Evolutionary conservation across 73 alveolate genomes (phyloP).

Genomic region (Breviolum minutum): DNA sequence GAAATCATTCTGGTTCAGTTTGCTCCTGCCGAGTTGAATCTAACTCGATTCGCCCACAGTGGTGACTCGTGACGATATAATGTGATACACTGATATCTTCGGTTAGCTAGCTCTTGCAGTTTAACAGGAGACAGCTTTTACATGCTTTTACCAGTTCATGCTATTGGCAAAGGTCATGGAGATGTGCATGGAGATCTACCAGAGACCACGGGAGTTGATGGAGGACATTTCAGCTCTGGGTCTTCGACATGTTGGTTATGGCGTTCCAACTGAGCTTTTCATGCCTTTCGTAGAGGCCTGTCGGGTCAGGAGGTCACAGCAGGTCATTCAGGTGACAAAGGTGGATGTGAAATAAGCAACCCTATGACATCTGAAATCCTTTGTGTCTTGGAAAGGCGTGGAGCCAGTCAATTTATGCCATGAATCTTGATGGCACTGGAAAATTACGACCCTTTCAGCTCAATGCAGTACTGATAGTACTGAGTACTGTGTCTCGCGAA

Average conservation of each 20-base stretch:
- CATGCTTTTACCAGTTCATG: background rate
- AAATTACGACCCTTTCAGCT: background rate
- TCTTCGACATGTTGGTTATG: slow-evolving; percentile 67
- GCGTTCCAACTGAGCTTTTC: slow-evolving; percentile 55
- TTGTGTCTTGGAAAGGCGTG: slow-evolving; percentile 11
- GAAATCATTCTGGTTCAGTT: too few species aligned
- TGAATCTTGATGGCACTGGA: background rate
- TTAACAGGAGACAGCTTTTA: too few species aligned
- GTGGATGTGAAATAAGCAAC: too few species aligned
- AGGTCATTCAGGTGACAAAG: background rate
- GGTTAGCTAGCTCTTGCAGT: too few species aligned
- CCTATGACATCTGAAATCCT: background rate
- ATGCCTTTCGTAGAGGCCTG: slow-evolving; percentile 49
- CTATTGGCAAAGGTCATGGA: slow-evolving; percentile 45
- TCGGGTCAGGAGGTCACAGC: background rate
- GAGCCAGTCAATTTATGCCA: slow-evolving; percentile 68
- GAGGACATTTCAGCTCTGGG: slow-evolving; percentile 79
- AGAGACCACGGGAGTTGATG: slow-evolving; percentile 20
- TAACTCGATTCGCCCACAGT: too few species aligned
- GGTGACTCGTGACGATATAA: too few species aligned
- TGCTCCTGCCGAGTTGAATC: too few species aligned
- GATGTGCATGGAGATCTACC: slow-evolving; percentile 87
- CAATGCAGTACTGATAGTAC: background rate
- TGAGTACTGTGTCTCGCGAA: too few species aligned
- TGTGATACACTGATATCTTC: too few species aligned